Conservation (phyloP, 2,329 filamentous ascomycete genomes). For the Aspergillus nomiae region DNA sequence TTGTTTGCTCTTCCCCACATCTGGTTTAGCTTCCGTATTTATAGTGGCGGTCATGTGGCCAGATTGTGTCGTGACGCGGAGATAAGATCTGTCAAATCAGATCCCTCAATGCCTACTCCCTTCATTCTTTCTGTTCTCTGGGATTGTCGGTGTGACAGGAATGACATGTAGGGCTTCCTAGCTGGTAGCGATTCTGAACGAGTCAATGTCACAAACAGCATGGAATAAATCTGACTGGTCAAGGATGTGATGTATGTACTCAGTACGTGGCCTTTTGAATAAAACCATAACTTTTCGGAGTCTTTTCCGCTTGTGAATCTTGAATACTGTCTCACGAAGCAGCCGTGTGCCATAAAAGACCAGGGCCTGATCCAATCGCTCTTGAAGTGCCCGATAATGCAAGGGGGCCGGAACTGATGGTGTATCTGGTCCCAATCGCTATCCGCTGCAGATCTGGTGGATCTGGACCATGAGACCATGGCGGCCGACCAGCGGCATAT, state of each 20-base stretch:
- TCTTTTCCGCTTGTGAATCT: no score
- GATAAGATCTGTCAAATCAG: conserved; percentile 1
- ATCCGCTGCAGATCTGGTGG: neutral
- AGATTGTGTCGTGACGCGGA: neutral
- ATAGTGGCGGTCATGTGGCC: neutral
- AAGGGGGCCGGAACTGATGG: neutral
- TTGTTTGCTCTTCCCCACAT: neutral
- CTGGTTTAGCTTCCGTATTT: conserved; percentile 1
- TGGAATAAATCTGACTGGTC: neutral
- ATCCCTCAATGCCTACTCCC: neutral
- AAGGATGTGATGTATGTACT: neutral
- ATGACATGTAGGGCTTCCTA: neutral
- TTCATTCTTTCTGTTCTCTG: neutral
- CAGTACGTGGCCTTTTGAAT: neutral
- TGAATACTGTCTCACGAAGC: no score
- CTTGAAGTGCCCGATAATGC: neutral
- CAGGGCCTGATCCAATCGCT: neutral
- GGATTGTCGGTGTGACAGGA: neutral
- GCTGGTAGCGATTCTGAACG: neutral
- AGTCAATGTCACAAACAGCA: neutral
- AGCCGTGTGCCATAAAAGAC: no score
- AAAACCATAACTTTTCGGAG: no score
- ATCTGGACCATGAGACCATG: neutral
- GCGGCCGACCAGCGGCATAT: neutral
- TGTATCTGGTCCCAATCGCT: neutral